Percentiles rank a stretch among this genome's conserved stretches.
Conservation (phyloP, 257 asterid genomes). For the Nemophila menziesii region DNA sequence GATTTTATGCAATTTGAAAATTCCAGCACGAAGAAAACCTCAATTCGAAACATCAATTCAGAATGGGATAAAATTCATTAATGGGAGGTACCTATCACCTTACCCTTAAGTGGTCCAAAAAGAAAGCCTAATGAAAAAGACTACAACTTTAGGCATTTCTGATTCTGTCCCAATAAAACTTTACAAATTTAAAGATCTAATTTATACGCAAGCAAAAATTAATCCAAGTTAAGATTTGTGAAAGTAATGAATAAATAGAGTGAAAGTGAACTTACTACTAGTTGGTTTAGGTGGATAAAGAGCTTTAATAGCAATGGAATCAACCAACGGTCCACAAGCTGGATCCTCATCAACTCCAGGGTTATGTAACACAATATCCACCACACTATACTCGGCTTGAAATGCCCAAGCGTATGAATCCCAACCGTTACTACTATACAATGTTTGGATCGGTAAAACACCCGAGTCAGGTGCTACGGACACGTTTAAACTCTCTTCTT, state of each 20-base stretch:
- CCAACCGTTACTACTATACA: conserved; percentile 92
- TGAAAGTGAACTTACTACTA: conserved; percentile 33
- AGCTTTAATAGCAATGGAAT: conserved; percentile 59
- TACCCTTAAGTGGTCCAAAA: background rate
- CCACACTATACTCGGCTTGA: conserved; percentile 21
- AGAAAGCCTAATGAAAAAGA: background rate
- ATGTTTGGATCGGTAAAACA: conserved; percentile 64
- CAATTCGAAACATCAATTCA: too few relatives aligned
- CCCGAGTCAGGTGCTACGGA: conserved; percentile 79
- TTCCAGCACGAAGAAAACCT: too few relatives aligned
- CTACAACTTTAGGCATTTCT: background rate
- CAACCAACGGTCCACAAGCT: conserved; percentile 92
- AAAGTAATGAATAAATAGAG: background rate
- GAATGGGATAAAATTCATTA: too few relatives aligned
- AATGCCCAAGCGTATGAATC: conserved; percentile 94
- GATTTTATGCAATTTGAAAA: too few relatives aligned
- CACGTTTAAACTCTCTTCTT: conserved; percentile 64
- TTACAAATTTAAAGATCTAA: background rate
- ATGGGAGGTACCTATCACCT: background rate
- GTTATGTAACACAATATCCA: conserved; percentile 61
- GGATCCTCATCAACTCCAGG: conserved; percentile 95
- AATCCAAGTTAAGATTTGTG: too few relatives aligned
- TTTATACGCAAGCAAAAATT: too few relatives aligned
- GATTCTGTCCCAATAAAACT: background rate
- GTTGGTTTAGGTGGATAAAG: conserved; percentile 78